Base-by-base conservation (phyloP, 192 early-diverging fungal genomes). In the Podila epigama region DNA sequence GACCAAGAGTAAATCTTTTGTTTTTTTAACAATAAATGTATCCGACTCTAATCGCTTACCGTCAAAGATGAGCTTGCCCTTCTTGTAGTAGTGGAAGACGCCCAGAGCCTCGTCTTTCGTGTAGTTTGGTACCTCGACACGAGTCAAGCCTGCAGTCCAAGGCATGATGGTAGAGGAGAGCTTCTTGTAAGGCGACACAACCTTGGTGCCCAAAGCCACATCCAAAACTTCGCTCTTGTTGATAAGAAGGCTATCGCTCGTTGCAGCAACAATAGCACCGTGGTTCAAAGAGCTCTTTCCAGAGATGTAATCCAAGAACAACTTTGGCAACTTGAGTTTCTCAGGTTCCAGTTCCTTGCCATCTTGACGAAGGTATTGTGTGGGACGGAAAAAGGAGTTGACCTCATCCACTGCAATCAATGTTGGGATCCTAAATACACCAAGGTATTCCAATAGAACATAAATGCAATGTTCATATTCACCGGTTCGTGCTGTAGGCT, bases 371-470 rank as follows among this genome's bases (percentile, higher is more conserved):
- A 63, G 28, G 51, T 86, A 88, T 35, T 81, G 58, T 58, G 86
- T 83, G 12, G 60, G 68, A 40, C 70, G 69, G 69, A 81, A 86
- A 34, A 88, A 80, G 20, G 66, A 72, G 69, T 84, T 83, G 58
- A 88, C 25, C 65, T 79, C 82, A 56, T 88, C 86, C 41, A 88
- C 65, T 41, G 85, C 86, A 32, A 88, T 57, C 20, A 86, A 57
- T 27, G 84, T 68, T 22, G 85, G 85, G 37, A 71, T 79, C 22
- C 84, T 80, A n/a, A n/a, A n/a, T n/a, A n/a, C n/a, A n/a, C n/a
- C n/a, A n/a, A n/a, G n/a, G n/a, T n/a, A n/a, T n/a, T n/a, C n/a
- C n/a, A n/a, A n/a, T n/a, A n/a, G n/a, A n/a, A n/a, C n/a, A n/a
- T n/a, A n/a, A n/a, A n/a, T n/a, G n/a, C n/a, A n/a, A n/a, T n/a